These are phyloP conservation scores for Mucor piriformis DNA, from an alignment of 371 early-diverging fungal genomes.

Conservation along the genomic window DNA sequence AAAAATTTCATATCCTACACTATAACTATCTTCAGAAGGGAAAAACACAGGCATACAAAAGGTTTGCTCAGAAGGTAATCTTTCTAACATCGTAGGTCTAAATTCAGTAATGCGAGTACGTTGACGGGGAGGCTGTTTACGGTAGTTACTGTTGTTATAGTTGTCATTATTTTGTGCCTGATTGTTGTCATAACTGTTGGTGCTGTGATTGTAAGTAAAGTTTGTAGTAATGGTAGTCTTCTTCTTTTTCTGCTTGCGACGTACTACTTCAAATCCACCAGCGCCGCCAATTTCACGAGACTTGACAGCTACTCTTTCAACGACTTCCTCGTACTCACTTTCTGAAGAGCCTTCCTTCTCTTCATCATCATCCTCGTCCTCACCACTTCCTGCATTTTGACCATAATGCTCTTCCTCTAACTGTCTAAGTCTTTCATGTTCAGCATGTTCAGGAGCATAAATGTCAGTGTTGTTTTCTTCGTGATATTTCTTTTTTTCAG, in stretches of 20 bases:
- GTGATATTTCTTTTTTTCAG: constrained; percentile 9
- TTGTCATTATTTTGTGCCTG: constrained; percentile 2
- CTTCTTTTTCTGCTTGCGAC: constrained; percentile 27
- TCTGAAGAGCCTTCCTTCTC: constrained; percentile 16
- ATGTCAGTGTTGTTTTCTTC: constrained; percentile 15
- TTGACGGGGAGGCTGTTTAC: constrained; percentile 10
- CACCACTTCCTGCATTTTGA: constrained; percentile 3
- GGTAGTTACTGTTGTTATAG: not conserved
- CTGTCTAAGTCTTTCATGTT: constrained; percentile 23
- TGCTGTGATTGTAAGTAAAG: constrained; percentile 6
- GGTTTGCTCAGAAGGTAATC: constrained; percentile 20
- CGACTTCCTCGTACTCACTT: constrained; percentile 30
- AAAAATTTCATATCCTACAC: constrained; percentile 18
- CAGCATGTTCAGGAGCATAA: constrained; percentile 24
- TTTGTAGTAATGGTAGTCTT: constrained; percentile 15
- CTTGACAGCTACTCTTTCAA: constrained; percentile 19
- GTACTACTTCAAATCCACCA: constrained; percentile 19
- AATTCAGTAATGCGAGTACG: constrained; percentile 15
- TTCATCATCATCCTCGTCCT: constrained; percentile 6
- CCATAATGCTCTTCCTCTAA: constrained; percentile 20
- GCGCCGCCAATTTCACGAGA: constrained; percentile 28
- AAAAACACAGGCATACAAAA: constrained; percentile 61
- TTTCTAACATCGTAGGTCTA: constrained; percentile 15
- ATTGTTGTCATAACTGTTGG: constrained; percentile 1
- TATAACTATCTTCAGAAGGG: constrained; percentile 52